phyloP scores from a whole-genome alignment of 805 yeast species.

The Wickerhamomyces tratensis region DNA sequence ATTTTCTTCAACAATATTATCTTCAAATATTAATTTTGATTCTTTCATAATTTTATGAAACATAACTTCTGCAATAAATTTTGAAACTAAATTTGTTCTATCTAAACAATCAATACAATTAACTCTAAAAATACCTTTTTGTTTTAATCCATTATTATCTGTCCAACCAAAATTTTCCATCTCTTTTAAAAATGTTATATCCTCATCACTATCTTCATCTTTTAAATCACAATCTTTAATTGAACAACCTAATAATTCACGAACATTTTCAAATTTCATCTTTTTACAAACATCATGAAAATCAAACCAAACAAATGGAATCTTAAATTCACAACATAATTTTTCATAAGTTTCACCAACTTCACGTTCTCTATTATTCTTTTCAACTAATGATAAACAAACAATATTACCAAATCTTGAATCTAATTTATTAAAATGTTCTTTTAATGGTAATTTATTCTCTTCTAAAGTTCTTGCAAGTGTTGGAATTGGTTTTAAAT shows the following conservation, averaged over 20 bases:
- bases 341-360: constrained; percentile 31
- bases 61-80: constrained; percentile 21
- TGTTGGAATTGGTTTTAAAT: constrained; percentile 29
- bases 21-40: constrained; percentile 2
- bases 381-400: constrained; percentile 29
- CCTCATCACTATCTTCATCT: not conserved
- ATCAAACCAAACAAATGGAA: constrained; percentile 48
- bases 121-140: constrained; percentile 45
- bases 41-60: constrained; percentile 19
- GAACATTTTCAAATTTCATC: constrained; percentile 30
- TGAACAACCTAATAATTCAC: constrained; percentile 18
- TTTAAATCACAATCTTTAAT: constrained; percentile 5
- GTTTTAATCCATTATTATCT: constrained; percentile 21
- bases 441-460: constrained; percentile 17
- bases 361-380: constrained; percentile 22
- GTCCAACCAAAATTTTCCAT: constrained; percentile 21
- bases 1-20: constrained; percentile 9
- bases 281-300: constrained; percentile 44
- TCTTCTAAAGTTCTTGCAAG: constrained; percentile 20
- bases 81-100: constrained; percentile 46
- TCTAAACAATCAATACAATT: constrained; percentile 61
- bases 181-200: constrained; percentile 8
- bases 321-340: constrained; percentile 23
- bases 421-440: constrained; percentile 22
- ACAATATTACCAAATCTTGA: constrained; percentile 18